Percentiles rank a stretch among this genome's conserved stretches.
Evolutionary conservation across 441 rosid genomes (phyloP).

Genomic region (Mallotus repandus): DNA sequence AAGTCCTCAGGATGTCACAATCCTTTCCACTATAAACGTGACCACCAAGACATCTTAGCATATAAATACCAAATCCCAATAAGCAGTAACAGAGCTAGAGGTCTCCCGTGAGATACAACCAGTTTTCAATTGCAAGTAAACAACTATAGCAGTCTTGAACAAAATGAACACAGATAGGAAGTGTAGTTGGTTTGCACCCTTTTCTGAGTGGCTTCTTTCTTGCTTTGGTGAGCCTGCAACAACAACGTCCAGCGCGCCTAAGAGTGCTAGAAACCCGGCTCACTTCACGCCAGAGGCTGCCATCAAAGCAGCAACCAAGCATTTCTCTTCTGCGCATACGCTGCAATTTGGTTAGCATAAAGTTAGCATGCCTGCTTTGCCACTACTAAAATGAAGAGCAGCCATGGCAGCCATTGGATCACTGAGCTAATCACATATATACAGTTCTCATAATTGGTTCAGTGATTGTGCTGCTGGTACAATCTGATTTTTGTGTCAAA

Average conservation of each 20-base stretch:
- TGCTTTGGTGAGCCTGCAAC: slow-evolving; percentile 5
- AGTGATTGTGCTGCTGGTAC: not conserved
- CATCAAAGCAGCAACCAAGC: slow-evolving; percentile 35
- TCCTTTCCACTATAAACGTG: not conserved
- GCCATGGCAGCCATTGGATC: too few relatives aligned
- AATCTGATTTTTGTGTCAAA: too few relatives aligned
- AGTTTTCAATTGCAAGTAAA: too few relatives aligned
- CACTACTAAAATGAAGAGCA: too few relatives aligned
- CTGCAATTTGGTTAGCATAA: slow-evolving; percentile 25
- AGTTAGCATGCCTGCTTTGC: too few relatives aligned
- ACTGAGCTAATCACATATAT: too few relatives aligned
- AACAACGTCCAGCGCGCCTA: not conserved
- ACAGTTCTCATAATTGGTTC: not conserved
- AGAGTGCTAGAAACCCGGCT: not conserved
- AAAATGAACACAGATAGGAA: slow-evolving; percentile 21
- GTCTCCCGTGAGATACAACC: too few relatives aligned
- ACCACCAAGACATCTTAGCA: slow-evolving; percentile 3
- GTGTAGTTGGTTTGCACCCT: not conserved
- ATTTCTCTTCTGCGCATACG: slow-evolving; percentile 39
- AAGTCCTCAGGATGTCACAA: not conserved
- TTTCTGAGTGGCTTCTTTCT: slow-evolving; percentile 10
- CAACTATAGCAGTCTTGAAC: not conserved
- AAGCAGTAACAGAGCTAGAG: not conserved
- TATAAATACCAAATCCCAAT: not conserved
- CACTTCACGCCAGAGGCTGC: slow-evolving; percentile 23